Base-by-base conservation (phyloP, 2,329 filamentous ascomycete species). In the Epichloe scottii region DNA sequence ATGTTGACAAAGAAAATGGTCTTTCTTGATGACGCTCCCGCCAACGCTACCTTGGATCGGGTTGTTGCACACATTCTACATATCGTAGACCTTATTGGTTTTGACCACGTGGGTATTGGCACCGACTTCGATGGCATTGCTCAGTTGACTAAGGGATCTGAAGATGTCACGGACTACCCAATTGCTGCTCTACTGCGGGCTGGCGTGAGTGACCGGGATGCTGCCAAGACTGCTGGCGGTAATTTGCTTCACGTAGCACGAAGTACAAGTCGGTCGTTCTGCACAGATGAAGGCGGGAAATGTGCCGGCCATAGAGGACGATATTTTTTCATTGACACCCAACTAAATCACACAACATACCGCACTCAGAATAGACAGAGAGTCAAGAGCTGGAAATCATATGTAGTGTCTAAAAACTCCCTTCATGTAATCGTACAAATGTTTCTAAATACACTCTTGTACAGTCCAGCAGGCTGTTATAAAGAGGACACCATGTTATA, bases 71-170 rank as follows among this genome's bases (percentile, higher is more conserved):
- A 96, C 65, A 84, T 96, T 54, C 74, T 80, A 56, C 77, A 97
- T 62, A 90, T 96, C 57, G 91, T 88, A 2, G 73, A 86, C 44
- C 69, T 85, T 34, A 88, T 95, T 54, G 91, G 91, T 3, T 96
- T 85, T 59, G 85, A 90, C 40, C 79, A 95, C 63, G 89, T 96
- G 15, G 91, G 90, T 0, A 68, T 96, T 17, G 91, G 91, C 0
- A 89, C 85, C 49, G 91, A 97, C 65, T 96, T 90, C 63, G 90
- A 96, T 63, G 91, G 81, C 8, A 90, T 90, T 51, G 62, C 65
- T 1, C 65, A 59, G 1, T 82, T 82, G 4, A 89, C 90, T 0
- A 64, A 71, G 50, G 91, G 90, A 0, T 67, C 97, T 46, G 87
- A 93, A 38, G 89, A 95, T 64, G 89, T 95, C 6, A 82, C 83